A percentile compares a stretch with the other conserved stretches of the same genome.
Conservation (phyloP, 257 asterid species). For the Ligustrum vulgare region DNA sequence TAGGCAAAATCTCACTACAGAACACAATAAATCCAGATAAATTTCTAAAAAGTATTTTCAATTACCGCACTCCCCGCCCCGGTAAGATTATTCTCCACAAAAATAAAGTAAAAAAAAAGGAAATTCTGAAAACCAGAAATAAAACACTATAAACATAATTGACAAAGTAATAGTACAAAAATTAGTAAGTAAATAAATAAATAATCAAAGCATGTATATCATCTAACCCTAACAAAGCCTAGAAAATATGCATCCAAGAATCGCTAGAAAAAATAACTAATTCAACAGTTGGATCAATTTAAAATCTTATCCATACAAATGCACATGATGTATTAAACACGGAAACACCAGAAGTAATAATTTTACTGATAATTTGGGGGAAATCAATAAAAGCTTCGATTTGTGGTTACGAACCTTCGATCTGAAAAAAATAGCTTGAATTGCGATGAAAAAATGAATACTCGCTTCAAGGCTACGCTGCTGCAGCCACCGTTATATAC, state of each 20-base stretch:
- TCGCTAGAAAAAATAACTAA: neutral
- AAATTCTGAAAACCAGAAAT: neutral
- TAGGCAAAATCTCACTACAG: neutral
- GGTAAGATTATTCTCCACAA: neutral
- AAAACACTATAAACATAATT: neutral
- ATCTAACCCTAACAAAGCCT: neutral
- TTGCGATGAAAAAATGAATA: neutral
- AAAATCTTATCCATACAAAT: neutral
- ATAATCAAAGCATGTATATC: neutral
- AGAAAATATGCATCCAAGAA: neutral
- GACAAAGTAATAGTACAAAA: neutral
- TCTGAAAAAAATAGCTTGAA: neutral
- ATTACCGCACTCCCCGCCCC: neutral
- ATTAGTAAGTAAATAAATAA: neutral
- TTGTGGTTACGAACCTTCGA: neutral
- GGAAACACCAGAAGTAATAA: neutral
- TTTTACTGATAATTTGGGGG: neutral
- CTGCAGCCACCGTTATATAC: neutral
- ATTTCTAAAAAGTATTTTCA: neutral
- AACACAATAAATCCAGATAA: neutral
- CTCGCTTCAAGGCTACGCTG: neutral
- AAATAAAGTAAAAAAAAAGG: neutral
- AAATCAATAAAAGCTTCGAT: neutral
- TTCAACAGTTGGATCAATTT: neutral
- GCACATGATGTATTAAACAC: neutral